phyloP scores from a whole-genome alignment of 78 protist genomes.

The Mantamonas sphyraenae region DNA sequence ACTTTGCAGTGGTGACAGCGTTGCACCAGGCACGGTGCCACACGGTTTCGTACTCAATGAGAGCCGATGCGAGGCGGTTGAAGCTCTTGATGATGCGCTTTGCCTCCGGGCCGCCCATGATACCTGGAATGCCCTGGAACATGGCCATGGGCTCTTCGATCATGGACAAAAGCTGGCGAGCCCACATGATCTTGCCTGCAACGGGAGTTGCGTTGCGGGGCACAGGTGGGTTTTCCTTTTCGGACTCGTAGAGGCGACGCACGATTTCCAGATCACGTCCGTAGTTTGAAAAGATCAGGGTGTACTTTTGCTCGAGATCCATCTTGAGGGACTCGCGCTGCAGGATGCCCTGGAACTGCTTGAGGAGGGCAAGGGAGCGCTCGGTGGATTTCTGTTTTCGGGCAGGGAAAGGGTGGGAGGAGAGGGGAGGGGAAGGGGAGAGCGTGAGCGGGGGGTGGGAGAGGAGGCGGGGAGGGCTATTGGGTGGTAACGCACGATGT shows the following conservation, averaged over 20 bases:
- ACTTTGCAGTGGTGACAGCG: slow-evolving; percentile 23
- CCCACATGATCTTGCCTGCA: slow-evolving; percentile 61
- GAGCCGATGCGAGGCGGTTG: slow-evolving; percentile 57
- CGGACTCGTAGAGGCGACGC: slow-evolving; percentile 48
- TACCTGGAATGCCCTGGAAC: slow-evolving; percentile 29
- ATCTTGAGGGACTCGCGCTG: slow-evolving; percentile 30
- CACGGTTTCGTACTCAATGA: slow-evolving; percentile 58
- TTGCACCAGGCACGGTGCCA: slow-evolving; percentile 52
- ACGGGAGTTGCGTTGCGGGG: slow-evolving; percentile 77
- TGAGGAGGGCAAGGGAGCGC: slow-evolving; percentile 42
- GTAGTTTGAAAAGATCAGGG: slow-evolving; percentile 52
- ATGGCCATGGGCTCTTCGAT: slow-evolving; percentile 63
- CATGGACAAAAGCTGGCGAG: slow-evolving; percentile 51
- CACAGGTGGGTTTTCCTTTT: slow-evolving; percentile 49
- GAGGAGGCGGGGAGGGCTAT: no score
- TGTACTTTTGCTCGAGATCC: slow-evolving; percentile 51
- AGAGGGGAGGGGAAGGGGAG: no score
- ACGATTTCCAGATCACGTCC: slow-evolving; percentile 55
- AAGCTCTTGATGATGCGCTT: slow-evolving; percentile 53
- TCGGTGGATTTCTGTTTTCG: slow-evolving; percentile 20
- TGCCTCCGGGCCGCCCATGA: slow-evolving; percentile 44
- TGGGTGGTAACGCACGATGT: no score
- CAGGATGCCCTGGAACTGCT: slow-evolving; percentile 45
- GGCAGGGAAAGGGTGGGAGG: no score
- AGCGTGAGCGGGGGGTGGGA: no score